Percentiles rank a stretch among this genome's conserved stretches.
These are phyloP conservation scores for Alternaria infectoria DNA, from an alignment of 2,329 filamentous ascomycete species.

Conservation along the genomic window DNA sequence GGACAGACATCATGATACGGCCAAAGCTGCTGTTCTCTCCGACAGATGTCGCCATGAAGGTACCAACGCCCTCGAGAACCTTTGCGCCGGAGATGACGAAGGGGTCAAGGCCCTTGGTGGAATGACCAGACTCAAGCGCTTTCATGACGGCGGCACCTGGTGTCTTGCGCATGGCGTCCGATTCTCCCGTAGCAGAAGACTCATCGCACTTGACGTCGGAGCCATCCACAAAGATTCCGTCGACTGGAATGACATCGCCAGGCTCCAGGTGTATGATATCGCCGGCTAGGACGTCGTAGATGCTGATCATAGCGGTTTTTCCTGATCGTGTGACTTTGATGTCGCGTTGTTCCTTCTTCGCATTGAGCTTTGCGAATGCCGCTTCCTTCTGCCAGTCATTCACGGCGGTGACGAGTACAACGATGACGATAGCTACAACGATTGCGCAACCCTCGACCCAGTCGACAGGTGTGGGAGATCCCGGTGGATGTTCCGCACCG, in stretches of 20 bases:
- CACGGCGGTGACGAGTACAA: constrained; percentile 46
- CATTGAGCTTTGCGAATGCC: constrained; percentile 43
- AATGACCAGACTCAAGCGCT: constrained; percentile 58
- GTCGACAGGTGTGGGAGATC: constrained; percentile 50
- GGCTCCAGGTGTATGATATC: constrained; percentile 73
- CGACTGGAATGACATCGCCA: constrained; percentile 72
- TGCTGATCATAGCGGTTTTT: constrained; percentile 64
- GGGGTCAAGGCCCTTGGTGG: constrained; percentile 63
- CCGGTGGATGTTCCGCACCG: constrained; percentile 52
- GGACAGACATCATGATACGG: constrained; percentile 63
- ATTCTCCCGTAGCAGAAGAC: constrained; percentile 75
- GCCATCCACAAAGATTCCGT: constrained; percentile 71
- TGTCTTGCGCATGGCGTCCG: constrained; percentile 72
- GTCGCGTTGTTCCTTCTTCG: constrained; percentile 46
- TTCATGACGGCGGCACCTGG: constrained; percentile 65
- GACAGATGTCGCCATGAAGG: constrained; percentile 62
- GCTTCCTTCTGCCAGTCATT: constrained; percentile 49
- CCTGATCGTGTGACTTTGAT: constrained; percentile 65
- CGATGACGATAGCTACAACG: constrained; percentile 47
- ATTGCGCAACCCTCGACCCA: constrained; percentile 49
- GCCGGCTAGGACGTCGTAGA: constrained; percentile 68
- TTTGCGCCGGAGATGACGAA: constrained; percentile 68
- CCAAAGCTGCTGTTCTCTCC: constrained; percentile 63
- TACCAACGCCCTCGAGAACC: constrained; percentile 59
- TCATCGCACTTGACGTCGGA: constrained; percentile 73